Evolutionary conservation across 2,329 filamentous ascomycete species (phyloP).

Genomic region (Aspergillus nomiae): DNA sequence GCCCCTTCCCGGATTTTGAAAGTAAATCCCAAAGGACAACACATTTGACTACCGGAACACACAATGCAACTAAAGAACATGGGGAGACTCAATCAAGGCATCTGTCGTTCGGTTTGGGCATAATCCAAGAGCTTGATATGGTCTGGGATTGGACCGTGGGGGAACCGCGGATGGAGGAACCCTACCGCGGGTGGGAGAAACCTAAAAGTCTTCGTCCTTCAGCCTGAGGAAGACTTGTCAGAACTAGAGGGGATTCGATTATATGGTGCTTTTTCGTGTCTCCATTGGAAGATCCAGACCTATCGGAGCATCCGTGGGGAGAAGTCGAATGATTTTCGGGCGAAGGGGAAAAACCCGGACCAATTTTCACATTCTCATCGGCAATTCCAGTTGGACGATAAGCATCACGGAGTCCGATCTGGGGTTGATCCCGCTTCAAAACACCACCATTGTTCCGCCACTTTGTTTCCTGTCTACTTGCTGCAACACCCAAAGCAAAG

Average conservation of each 20-base stretch:
- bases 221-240: not conserved
- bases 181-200: not conserved
- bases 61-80: not conserved
- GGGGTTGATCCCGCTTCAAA: not conserved
- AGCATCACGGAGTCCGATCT: conserved; percentile 8
- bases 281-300: conserved; percentile 5
- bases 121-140: not conserved
- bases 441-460: not conserved
- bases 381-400: conserved; percentile 13
- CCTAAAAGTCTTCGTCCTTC: not conserved
- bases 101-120: not conserved
- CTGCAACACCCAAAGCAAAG: not conserved
- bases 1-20: not conserved
- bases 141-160: not conserved
- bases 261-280: not conserved
- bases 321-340: conserved; percentile 29
- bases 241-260: not conserved
- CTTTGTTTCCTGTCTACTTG: not conserved
- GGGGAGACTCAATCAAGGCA: not conserved
- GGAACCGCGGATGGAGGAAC: not conserved
- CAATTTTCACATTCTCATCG: conserved; percentile 20
- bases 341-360: conserved; percentile 32
- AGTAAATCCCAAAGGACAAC: not conserved
- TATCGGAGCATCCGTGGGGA: conserved; percentile 14
- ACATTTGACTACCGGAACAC: not conserved